A percentile compares a stretch with the other conserved stretches of the same genome.
Conservation (phyloP, 106 monocot genomes). For the Gastrodia elata region DNA sequence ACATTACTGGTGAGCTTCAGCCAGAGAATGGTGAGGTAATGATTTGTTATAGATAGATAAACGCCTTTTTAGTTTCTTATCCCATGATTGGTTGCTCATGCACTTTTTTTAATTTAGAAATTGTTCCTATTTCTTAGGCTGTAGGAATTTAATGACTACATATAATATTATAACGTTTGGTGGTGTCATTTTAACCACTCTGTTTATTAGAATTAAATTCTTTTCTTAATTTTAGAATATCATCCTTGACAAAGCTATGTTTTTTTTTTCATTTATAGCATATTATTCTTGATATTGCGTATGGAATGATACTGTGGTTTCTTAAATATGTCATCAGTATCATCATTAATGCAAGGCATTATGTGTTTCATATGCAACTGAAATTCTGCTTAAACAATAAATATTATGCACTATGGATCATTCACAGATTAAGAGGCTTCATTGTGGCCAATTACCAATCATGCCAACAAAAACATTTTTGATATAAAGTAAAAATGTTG, state of each 20-base stretch:
- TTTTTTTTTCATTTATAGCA: neutral
- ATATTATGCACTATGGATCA: too few species aligned
- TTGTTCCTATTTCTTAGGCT: neutral
- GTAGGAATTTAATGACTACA: neutral
- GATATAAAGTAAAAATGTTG: too few species aligned
- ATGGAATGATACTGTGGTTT: too few species aligned
- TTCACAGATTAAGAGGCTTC: too few species aligned
- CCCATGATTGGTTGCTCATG: neutral
- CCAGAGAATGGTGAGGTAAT: constrained; percentile 85
- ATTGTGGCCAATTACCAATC: too few species aligned
- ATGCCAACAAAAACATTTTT: too few species aligned
- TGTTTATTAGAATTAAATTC: neutral
- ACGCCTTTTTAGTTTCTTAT: neutral
- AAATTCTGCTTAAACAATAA: too few species aligned
- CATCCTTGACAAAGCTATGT: neutral
- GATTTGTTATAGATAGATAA: neutral
- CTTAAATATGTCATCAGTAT: too few species aligned
- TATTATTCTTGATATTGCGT: too few species aligned
- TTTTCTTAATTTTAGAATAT: neutral
- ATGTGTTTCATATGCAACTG: too few species aligned
- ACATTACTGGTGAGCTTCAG: constrained; percentile 61
- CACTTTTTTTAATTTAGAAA: neutral
- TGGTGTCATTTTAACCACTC: neutral
- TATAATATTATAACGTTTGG: neutral
- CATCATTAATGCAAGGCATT: too few species aligned